Base-by-base conservation (phyloP, 306 rosid genomes). In the Nissolia schottii region DNA sequence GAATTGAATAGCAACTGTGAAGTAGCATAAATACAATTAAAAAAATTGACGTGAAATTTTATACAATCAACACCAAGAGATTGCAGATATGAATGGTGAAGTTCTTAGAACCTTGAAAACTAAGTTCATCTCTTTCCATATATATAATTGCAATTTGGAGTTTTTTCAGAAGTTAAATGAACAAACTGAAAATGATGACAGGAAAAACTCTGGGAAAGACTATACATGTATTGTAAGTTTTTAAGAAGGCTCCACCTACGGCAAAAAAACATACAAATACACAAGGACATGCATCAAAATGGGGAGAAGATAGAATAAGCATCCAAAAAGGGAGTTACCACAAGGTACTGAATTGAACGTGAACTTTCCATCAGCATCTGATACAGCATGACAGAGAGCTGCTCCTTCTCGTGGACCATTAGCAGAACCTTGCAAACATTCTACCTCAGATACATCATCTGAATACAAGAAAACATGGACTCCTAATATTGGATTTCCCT, bases 401-500 rank as follows among this genome's bases (percentile, higher is more conserved):
- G 38, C 86, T 73, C 72, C 85, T 71, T 60, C 49, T 63, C 83
- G 87, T 56, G 92, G 92, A 58, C 83, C 85, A 80, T 61, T 78
- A 53, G 86, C 89, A 63, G 87, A 83, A 79, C 97, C 96, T 88
- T 91, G 96, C 73, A 92, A 85, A 79, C 99, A 94, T 71, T 89
- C 87, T 68, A 91, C 89, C 85, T 89, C 91, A 54, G 77, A 78
- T 64, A 94, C 93, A 50, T 91, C 96, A 86, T 91, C 89, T 27
- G 99, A 91, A 73, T 86, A 81, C 70, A 94, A 81, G 83, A 86
- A 94, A 57, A 94, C 55, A 14, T 91, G 93, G 82, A 94, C 99
- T 77, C 97, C 99, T 79, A 94, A 72, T 67, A 94, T 88, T 18
- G 99, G 99, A 85, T 86, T 94, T 72, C 99, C 99, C 99, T 94